Evolutionary conservation across 2,329 filamentous ascomycete genomes (phyloP).

Genomic region (Ophiostoma sp.): DNA sequence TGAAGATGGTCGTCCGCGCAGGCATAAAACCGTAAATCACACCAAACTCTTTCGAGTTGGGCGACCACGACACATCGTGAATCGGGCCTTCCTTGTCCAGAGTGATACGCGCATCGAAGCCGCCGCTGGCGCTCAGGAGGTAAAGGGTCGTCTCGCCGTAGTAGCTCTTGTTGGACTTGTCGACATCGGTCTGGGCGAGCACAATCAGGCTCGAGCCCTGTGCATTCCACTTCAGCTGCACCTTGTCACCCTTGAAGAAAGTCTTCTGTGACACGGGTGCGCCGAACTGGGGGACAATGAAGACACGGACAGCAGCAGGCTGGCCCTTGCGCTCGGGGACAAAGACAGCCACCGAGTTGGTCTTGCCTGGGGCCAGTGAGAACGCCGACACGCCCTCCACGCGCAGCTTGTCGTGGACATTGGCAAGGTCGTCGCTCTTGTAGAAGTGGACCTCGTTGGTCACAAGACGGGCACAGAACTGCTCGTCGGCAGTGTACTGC

Average conservation of each 20-base stretch:
- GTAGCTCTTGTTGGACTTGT: constrained; percentile 98
- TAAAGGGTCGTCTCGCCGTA: constrained; percentile 98
- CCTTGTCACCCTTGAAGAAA: constrained; percentile 99
- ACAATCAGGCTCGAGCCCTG: constrained; percentile 89
- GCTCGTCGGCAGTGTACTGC: constrained; percentile 93
- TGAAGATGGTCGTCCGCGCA: constrained; percentile 98
- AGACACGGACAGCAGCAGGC: constrained; percentile 92
- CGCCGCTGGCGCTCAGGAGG: constrained; percentile 85
- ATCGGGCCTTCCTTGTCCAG: constrained; percentile 97
- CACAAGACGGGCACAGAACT: constrained; percentile 86
- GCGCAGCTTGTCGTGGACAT: constrained; percentile 92
- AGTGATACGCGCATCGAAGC: constrained; percentile 87
- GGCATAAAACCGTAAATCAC: constrained; percentile 99
- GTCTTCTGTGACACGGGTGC: constrained; percentile 91
- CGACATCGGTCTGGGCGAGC: constrained; percentile 94
- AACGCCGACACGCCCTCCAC: constrained; percentile 90
- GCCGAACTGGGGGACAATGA: constrained; percentile 84
- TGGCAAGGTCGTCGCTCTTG: constrained; percentile 79
- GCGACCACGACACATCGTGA: constrained; percentile 94
- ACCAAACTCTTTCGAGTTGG: constrained; percentile 95
- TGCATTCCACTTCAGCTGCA: constrained; percentile 97
- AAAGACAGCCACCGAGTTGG: constrained; percentile 91
- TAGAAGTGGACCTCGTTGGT: constrained; percentile 99
- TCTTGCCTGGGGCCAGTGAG: constrained; percentile 84
- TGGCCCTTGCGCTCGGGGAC: constrained; percentile 94